Evolutionary conservation across 257 asterid species (phyloP).

Genomic region (Lycium ferocissimum): DNA sequence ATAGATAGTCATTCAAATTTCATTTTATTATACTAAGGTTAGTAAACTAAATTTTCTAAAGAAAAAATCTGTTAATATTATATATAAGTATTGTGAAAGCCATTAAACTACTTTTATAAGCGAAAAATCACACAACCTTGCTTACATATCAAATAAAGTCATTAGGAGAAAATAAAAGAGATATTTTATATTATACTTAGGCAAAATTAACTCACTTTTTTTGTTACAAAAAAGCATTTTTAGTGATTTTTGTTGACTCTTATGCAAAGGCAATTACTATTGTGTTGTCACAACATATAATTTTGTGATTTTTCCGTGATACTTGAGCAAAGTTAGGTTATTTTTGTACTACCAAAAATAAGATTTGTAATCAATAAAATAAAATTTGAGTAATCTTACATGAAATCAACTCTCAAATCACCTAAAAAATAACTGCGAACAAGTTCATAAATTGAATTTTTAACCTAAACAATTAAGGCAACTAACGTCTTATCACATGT

Average conservation of each 20-base stretch:
- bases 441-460: not conserved
- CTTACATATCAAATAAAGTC: not conserved
- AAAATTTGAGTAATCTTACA: not conserved
- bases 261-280: not conserved
- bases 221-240: not conserved
- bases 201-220: too few species aligned
- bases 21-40: not conserved
- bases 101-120: too few species aligned
- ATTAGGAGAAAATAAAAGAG: not conserved
- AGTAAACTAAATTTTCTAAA: too few species aligned
- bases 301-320: too few species aligned
- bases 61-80: too few species aligned
- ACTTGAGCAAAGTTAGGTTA: too few species aligned
- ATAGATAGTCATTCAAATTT: not conserved
- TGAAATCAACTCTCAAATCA: not conserved
- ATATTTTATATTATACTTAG: too few species aligned
- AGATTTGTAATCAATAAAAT: too few species aligned
- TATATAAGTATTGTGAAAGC: too few species aligned
- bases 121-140: too few species aligned
- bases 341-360: too few species aligned
- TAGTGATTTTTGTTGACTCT: not conserved
- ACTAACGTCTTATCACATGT: not conserved
- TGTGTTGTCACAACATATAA: not conserved
- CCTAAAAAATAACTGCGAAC: not conserved
- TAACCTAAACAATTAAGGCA: not conserved